A percentile compares a stretch with the other conserved stretches of the same genome.
These are phyloP conservation scores for Ophiocordyceps camponoti-saundersi DNA, from an alignment of 2,329 filamentous ascomycete species.

Conservation along the genomic window DNA sequence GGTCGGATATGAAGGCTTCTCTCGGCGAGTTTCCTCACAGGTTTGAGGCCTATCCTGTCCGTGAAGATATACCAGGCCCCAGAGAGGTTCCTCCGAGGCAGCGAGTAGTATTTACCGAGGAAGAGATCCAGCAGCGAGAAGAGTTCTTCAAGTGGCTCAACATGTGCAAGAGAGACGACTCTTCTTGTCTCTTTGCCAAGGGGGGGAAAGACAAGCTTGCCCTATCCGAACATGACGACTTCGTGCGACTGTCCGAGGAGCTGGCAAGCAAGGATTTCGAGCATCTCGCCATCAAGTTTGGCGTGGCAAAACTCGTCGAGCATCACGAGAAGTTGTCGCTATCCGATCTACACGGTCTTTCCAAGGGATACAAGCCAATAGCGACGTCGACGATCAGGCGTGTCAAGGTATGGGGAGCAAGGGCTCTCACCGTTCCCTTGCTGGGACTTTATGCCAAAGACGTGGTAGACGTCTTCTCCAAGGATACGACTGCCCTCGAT, in stretches of 20 bases:
- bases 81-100: neutral
- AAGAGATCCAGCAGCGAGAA: neutral
- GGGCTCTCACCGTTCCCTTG: neutral
- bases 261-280: neutral
- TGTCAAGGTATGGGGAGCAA: neutral
- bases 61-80: neutral
- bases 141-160: neutral
- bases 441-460: neutral
- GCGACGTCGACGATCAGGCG: neutral
- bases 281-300: neutral
- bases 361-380: neutral
- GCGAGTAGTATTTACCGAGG: too few relatives aligned
- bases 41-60: neutral
- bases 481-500: neutral
- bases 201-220: neutral
- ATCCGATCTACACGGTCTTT: neutral
- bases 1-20: neutral
- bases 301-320: neutral
- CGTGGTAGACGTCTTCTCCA: neutral
- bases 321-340: neutral
- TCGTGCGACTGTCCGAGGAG: neutral
- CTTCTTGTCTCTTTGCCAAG: neutral
- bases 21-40: neutral
- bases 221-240: neutral
- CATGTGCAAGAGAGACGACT: neutral